Evolutionary conservation across 805 yeast genomes (phyloP).

Genomic region (Kregervanrija delftensis): DNA sequence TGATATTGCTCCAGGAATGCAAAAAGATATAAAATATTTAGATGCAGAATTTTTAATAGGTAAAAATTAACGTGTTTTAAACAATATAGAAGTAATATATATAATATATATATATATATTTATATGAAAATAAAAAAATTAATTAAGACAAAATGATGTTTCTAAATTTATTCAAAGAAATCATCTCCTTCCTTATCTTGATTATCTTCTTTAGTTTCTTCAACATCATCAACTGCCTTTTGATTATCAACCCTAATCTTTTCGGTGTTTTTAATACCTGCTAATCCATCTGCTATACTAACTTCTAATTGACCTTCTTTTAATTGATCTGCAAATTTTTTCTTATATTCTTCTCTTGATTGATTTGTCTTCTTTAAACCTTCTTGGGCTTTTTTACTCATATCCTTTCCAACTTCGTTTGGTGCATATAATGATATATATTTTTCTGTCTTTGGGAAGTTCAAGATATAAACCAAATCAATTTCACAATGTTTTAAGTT

Average conservation of each 20-base stretch:
- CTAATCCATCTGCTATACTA: constrained; percentile 37
- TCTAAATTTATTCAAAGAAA: constrained; percentile 24
- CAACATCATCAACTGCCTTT: constrained; percentile 14
- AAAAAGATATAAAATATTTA: constrained; percentile 34
- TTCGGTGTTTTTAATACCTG: constrained; percentile 22
- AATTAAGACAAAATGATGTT: neutral
- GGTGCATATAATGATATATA: constrained; percentile 73
- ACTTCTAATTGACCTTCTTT: constrained; percentile 50
- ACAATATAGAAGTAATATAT: too few species aligned
- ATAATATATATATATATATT: neutral
- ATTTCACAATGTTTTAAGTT: constrained; percentile 49
- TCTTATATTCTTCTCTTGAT: constrained; percentile 40
- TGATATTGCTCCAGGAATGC: constrained; percentile 24
- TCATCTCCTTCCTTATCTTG: constrained; percentile 26
- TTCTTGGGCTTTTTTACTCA: constrained; percentile 29
- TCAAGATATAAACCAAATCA: constrained; percentile 67
- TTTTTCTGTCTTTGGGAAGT: constrained; percentile 74
- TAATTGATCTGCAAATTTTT: constrained; percentile 44
- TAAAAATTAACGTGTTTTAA: neutral
- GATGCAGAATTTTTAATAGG: constrained; percentile 28
- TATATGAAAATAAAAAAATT: neutral
- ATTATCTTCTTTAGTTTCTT: constrained; percentile 9
- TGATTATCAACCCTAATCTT: constrained; percentile 7
- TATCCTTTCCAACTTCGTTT: constrained; percentile 26
- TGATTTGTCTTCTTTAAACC: constrained; percentile 40